Evolutionary conservation across 192 early-diverging fungal genomes (phyloP).

Genomic region (Entomortierella parvispora): DNA sequence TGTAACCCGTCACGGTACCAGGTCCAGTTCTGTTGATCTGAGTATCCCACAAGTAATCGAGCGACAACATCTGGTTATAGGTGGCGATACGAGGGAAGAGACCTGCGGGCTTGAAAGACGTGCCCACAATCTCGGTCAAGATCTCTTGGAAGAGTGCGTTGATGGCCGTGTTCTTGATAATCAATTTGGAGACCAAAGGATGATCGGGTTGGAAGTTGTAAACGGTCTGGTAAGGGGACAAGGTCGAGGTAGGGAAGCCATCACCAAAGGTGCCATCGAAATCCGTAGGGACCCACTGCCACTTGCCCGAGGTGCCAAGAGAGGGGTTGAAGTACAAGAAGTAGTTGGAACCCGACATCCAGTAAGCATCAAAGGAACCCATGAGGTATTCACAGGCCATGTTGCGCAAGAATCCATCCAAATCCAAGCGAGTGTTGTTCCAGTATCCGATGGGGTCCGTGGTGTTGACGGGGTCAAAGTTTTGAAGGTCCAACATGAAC

Average conservation of each 20-base stretch:
- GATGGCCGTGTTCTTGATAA: slow-evolving; percentile 34
- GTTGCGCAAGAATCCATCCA: slow-evolving; percentile 48
- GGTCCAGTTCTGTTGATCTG: slow-evolving; percentile 20
- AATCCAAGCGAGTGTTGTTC: slow-evolving; percentile 40
- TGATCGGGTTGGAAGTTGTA: slow-evolving; percentile 20
- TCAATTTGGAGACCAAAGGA: slow-evolving; percentile 49
- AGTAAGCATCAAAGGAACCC: slow-evolving; percentile 51
- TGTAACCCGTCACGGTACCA: slow-evolving; percentile 14
- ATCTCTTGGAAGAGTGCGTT: slow-evolving; percentile 34
- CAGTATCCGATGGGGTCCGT: slow-evolving; percentile 24
- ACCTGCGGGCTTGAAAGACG: slow-evolving; percentile 28
- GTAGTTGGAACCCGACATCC: slow-evolving; percentile 40
- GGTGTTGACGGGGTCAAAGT: slow-evolving; percentile 18
- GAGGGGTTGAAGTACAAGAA: slow-evolving; percentile 40
- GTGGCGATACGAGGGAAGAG: slow-evolving; percentile 30
- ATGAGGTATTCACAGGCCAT: slow-evolving; percentile 52
- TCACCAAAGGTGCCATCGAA: slow-evolving; percentile 57
- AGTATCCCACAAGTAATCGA: slow-evolving; percentile 48
- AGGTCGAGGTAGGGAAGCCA: slow-evolving; percentile 26
- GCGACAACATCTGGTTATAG: slow-evolving; percentile 44
- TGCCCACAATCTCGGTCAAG: slow-evolving; percentile 28
- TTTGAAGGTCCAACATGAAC: slow-evolving; percentile 42
- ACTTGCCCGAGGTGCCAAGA: slow-evolving; percentile 18
- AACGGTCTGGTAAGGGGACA: slow-evolving; percentile 17
- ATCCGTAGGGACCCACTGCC: slow-evolving; percentile 53